Evolutionary conservation across 2,329 filamentous ascomycete genomes (phyloP).

Genomic region (Arthroderma sp.): DNA sequence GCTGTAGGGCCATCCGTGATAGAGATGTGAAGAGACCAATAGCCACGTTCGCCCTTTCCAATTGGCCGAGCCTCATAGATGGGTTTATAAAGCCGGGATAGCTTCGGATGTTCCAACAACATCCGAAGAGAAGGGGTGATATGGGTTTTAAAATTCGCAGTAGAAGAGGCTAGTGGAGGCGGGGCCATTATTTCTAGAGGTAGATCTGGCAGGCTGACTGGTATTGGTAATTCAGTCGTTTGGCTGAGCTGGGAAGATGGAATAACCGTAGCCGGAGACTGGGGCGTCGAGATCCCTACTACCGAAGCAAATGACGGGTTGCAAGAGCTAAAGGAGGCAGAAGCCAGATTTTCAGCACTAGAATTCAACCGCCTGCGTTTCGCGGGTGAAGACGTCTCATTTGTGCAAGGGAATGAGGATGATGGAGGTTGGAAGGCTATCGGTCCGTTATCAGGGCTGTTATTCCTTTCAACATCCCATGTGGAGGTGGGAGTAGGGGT

Average conservation of each 20-base stretch:
- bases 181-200: conserved; percentile 38
- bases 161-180: conserved; percentile 37
- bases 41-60: conserved; percentile 55
- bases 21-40: conserved; percentile 56
- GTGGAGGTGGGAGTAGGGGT: neutral
- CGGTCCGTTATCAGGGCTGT: conserved; percentile 1
- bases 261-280: too few species aligned
- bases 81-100: conserved; percentile 43
- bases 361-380: conserved; percentile 1
- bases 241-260: too few species aligned
- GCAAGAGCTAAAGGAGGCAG: neutral
- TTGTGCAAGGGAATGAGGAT: neutral
- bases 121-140: conserved; percentile 43
- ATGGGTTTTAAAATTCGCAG: conserved; percentile 36
- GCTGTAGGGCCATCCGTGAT: conserved; percentile 24
- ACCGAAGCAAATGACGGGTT: too few species aligned
- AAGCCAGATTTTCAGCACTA: neutral
- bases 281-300: too few species aligned
- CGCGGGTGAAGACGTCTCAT: neutral
- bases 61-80: conserved; percentile 36
- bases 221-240: neutral
- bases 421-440: neutral
- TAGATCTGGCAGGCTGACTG: conserved; percentile 10
- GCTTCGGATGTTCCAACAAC: conserved; percentile 41
- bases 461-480: conserved; percentile 6